Evolutionary conservation across 805 yeast genomes (phyloP).

Genomic region (Saccharomycopsis sp.): DNA sequence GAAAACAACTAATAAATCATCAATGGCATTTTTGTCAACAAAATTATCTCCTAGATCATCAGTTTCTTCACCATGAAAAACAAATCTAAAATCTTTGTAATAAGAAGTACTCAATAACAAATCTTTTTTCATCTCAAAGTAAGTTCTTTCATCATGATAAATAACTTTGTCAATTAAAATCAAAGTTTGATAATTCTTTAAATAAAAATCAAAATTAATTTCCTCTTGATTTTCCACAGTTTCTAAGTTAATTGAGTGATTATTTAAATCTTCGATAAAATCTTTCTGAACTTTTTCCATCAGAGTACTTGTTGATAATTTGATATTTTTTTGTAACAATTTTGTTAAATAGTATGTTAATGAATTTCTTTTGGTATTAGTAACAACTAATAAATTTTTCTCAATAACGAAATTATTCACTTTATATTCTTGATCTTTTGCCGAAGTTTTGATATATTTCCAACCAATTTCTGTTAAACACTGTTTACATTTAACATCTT

Average conservation of each 20-base stretch:
- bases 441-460: conserved; percentile 44
- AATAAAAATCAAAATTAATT: no score
- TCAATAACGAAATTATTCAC: conserved; percentile 36
- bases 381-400: conserved; percentile 1
- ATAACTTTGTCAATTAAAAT: not conserved
- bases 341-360: no score
- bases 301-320: no score
- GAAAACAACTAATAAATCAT: not conserved
- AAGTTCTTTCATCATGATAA: conserved; percentile 9
- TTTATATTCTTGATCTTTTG: conserved; percentile 40
- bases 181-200: not conserved
- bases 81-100: conserved; percentile 6
- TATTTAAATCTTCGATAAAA: no score
- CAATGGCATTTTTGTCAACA: not conserved
- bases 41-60: not conserved
- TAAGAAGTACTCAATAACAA: conserved; percentile 1
- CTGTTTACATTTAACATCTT: conserved; percentile 45
- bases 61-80: conserved; percentile 1
- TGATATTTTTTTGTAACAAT: no score
- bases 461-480: conserved; percentile 50
- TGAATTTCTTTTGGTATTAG: no score
- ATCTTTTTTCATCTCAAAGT: conserved; percentile 16
- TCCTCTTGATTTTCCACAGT: no score
- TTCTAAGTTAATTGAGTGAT: no score
- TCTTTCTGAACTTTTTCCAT: no score